phyloP scores from a whole-genome alignment of 805 yeast genomes.

The Pichia deserticola region DNA sequence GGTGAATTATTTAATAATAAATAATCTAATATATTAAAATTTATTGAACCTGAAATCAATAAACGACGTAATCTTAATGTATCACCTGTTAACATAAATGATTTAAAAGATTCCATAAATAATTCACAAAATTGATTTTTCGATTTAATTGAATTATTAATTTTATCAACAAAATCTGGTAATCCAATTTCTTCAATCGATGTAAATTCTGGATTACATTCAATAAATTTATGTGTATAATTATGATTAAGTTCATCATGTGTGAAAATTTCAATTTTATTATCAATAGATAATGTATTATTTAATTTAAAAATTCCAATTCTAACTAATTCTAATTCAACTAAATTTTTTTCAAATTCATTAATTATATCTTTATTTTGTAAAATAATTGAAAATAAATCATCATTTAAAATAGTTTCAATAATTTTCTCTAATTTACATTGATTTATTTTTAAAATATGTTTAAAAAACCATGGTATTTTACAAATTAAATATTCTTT shows the following conservation, averaged over 20 bases:
- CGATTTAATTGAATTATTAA: conserved; percentile 40
- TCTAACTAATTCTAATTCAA: conserved; percentile 18
- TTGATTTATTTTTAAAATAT: conserved; percentile 24
- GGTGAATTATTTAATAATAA: conserved; percentile 39
- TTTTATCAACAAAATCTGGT: conserved; percentile 38
- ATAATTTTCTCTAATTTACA: conserved; percentile 17
- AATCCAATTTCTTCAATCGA: conserved; percentile 48
- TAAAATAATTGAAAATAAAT: conserved; percentile 15
- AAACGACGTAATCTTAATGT: conserved; percentile 40
- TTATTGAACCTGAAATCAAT: conserved; percentile 42
- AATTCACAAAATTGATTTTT: conserved; percentile 34
- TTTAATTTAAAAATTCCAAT: conserved; percentile 10
- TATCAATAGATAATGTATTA: neutral
- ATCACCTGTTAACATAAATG: conserved; percentile 35
- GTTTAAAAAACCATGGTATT: conserved; percentile 20
- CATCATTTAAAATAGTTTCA: conserved; percentile 17
- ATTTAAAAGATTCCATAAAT: conserved; percentile 25
- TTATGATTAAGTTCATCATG: conserved; percentile 11
- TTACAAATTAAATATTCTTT: conserved; percentile 20
- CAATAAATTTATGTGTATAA: conserved; percentile 23
- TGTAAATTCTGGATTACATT: conserved; percentile 40
- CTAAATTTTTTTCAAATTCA: conserved; percentile 15
- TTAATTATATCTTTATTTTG: conserved; percentile 11
- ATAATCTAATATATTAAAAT: conserved; percentile 34
- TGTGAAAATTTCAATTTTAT: neutral